Evolutionary conservation across 108 stramenopile species (phyloP).

Genomic region (Nitzschia sp.): DNA sequence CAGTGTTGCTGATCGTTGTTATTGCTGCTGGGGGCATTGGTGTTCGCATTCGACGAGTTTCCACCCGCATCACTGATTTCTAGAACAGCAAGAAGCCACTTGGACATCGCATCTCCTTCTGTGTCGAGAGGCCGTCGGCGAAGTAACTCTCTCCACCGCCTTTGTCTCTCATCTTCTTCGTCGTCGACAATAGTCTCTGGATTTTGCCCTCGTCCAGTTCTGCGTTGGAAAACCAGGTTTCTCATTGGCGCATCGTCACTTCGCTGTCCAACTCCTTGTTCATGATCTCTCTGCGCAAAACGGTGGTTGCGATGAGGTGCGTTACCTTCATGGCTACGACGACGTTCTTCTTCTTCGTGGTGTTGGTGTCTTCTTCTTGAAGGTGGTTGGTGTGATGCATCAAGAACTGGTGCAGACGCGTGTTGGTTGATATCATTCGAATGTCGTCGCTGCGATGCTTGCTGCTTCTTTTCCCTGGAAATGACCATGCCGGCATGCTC

Average conservation of each 20-base stretch:
- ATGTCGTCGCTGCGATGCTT: background rate
- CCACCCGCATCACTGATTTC: background rate
- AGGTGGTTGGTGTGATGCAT: background rate
- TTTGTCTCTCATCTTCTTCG: background rate
- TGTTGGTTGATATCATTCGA: background rate
- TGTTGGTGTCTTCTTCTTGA: background rate
- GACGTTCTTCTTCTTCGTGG: too few relatives aligned
- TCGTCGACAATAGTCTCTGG: background rate
- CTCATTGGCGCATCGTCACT: background rate
- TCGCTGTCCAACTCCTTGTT: background rate
- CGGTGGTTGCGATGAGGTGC: too few relatives aligned
- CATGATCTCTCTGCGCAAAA: background rate
- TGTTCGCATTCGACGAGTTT: background rate
- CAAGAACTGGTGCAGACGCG: background rate
- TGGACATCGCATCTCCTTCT: background rate
- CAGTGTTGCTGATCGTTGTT: background rate
- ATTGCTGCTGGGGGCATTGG: too few relatives aligned
- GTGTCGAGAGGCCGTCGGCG: background rate
- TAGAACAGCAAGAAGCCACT: background rate
- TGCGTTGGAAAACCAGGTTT: background rate
- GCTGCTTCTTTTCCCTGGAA: background rate
- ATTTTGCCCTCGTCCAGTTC: background rate
- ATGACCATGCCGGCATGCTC: conserved; percentile 34
- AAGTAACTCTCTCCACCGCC: background rate
- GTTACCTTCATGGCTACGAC: background rate